Conservation (phyloP, 2,329 filamentous ascomycete genomes). For the Colletotrichum cereale region DNA sequence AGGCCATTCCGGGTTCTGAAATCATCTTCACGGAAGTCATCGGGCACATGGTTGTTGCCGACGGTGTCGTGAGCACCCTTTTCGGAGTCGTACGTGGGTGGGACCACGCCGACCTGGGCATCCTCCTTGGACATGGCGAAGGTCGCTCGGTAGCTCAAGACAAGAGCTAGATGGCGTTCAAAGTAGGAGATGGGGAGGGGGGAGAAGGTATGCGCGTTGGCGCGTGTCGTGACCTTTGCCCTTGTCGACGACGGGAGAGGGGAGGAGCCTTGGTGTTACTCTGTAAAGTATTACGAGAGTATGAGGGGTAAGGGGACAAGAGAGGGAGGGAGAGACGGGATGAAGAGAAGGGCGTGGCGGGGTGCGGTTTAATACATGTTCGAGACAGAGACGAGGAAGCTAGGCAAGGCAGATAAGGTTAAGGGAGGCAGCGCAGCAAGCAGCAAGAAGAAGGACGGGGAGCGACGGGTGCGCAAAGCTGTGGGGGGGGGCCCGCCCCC, state of each 20-base stretch:
- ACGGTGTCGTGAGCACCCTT: constrained; percentile 37
- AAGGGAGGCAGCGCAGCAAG: neutral
- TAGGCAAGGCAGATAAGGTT: neutral
- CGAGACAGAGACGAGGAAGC: constrained; percentile 13
- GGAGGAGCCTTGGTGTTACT: constrained; percentile 20
- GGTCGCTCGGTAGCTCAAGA: constrained; percentile 14
- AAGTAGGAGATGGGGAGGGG: neutral
- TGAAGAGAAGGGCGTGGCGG: constrained; percentile 11
- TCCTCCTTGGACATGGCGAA: constrained; percentile 37
- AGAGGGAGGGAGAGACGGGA: neutral
- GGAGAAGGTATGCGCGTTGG: constrained; percentile 15
- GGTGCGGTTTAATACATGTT: constrained; percentile 35
- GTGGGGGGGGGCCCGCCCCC: too few relatives aligned
- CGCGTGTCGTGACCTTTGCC: constrained; percentile 36
- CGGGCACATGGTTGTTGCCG: constrained; percentile 32
- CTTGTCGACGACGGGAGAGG: constrained; percentile 27
- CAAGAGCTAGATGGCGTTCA: neutral
- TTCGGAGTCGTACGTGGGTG: constrained; percentile 41
- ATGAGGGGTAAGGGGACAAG: constrained; percentile 23
- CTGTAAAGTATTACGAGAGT: constrained; percentile 29
- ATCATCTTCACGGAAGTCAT: constrained; percentile 47
- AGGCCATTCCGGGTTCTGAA: constrained; percentile 55
- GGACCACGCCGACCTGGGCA: constrained; percentile 34
- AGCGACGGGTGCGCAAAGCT: constrained; percentile 13
- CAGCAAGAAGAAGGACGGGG: neutral